These are phyloP conservation scores for Cryoendolithus antarcticus DNA, from an alignment of 2,329 filamentous ascomycete species.

Conservation along the genomic window DNA sequence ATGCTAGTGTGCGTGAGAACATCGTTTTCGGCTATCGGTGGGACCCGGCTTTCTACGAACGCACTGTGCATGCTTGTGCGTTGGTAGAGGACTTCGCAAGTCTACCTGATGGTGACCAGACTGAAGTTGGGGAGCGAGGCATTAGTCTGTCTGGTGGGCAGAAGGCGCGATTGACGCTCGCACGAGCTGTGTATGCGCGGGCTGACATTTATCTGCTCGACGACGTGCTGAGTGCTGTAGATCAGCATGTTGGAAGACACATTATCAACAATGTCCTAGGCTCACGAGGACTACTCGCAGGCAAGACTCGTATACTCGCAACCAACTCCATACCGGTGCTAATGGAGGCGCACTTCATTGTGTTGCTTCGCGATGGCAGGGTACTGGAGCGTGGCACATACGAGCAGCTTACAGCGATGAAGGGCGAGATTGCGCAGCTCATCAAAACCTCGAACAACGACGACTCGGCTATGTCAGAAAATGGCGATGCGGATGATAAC, in stretches of 20 bases:
- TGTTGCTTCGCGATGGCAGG: constrained; percentile 67
- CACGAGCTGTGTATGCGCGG: constrained; percentile 86
- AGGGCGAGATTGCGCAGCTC: constrained; percentile 69
- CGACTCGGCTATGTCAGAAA: constrained; percentile 15
- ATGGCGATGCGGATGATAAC: constrained; percentile 15
- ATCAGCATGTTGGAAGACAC: constrained; percentile 91
- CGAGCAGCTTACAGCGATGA: constrained; percentile 82
- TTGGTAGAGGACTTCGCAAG: constrained; percentile 81
- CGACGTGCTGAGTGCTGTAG: constrained; percentile 87
- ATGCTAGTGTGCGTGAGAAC: constrained; percentile 92
- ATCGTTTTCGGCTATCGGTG: constrained; percentile 92
- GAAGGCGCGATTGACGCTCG: constrained; percentile 84
- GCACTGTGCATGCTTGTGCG: constrained; percentile 83
- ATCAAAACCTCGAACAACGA: constrained; percentile 60
- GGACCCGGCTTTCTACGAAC: constrained; percentile 88
- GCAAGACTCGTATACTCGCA: constrained; percentile 83
- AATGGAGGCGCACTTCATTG: constrained; percentile 79
- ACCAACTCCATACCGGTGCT: constrained; percentile 92
- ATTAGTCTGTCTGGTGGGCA: constrained; percentile 94
- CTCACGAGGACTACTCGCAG: constrained; percentile 63
- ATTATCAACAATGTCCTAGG: constrained; percentile 91
- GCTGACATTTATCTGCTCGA: constrained; percentile 95
- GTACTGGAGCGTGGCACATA: constrained; percentile 84
- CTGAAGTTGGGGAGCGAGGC: constrained; percentile 88
- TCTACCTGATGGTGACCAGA: constrained; percentile 90